Base-by-base conservation (phyloP, 495 filamentous ascomycete genomes). In the Staphylotrichum longicolle region DNA sequence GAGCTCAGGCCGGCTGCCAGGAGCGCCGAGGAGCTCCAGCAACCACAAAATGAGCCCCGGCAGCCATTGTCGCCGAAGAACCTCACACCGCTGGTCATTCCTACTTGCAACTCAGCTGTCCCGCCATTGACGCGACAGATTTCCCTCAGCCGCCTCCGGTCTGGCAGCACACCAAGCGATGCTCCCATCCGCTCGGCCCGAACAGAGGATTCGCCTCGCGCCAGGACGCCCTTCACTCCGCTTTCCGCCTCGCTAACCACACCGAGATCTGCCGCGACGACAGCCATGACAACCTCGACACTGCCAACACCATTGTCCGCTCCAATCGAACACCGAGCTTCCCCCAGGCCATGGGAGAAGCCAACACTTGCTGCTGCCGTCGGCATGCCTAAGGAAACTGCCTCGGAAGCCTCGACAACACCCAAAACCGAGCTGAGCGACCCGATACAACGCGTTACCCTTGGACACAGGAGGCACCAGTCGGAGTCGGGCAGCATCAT, bases 401-500 rank as follows among this genome's bases (percentile, higher is more conserved):
- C 57, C 45, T 46, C 68, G 14, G 69, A 68, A 47, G 20, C 45
- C n/a, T 63, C 61, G 32, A 51, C 51, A 37, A 74, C 68, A 20
- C 67, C 70, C 48, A 74, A 74, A 61, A 61, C 68, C 4, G 77
- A 77, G 30, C 42, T 54, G 4, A n/a, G 68, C 7, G 77, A 80
- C 30, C 46, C 62, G 1, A 73, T 63, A 14, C 69, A 68, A 37
- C 69, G 63, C 35, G 64, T 53, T n/a, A 54, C 49, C 12, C 15
- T 15, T 1, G 65, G 55, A 14, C 67, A 83, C 63, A 75, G 70
- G 60, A 74, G 83, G 63, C 75, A 78, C n/a, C 73, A 76, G 60
- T 86, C 83, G 10, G 84, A 87, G 27, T 77, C 81, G 0, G 82
- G 64, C n/a, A 77, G 83, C 54, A 82, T 86, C 52, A 80, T 87